Percentiles rank a stretch among this genome's conserved stretches.
These are phyloP conservation scores for Rehmannia glutinosa DNA, from an alignment of 257 asterid species.

Conservation along the genomic window DNA sequence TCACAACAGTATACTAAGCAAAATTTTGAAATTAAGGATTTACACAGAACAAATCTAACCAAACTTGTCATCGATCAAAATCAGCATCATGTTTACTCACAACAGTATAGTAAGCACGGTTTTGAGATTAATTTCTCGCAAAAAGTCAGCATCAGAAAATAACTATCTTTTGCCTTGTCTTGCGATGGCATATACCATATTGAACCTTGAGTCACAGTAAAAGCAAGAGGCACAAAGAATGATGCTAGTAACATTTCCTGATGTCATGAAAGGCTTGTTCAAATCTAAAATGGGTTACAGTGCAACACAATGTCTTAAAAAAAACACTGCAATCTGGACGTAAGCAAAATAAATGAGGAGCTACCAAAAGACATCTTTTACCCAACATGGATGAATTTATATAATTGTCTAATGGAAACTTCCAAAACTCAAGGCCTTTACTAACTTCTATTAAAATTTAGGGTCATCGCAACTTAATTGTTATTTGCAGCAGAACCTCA, in stretches of 20 bases:
- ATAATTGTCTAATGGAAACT: not conserved
- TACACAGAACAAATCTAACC: too few species aligned
- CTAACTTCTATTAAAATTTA: not conserved
- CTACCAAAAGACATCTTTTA: not conserved
- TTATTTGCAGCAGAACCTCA: not conserved
- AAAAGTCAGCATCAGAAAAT: not conserved
- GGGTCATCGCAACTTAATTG: too few species aligned
- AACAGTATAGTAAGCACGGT: not conserved
- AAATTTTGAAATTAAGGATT: too few species aligned
- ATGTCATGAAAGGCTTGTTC: not conserved
- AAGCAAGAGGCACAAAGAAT: conserved; percentile 8
- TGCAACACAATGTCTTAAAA: not conserved
- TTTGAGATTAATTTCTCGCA: not conserved
- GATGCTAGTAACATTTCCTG: not conserved
- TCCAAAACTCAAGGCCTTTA: not conserved
- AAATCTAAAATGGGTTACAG: not conserved
- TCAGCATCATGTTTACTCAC: not conserved
- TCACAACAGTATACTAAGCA: too few species aligned
- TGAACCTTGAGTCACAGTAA: not conserved
- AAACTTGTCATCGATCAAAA: too few species aligned
- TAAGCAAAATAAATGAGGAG: not conserved
- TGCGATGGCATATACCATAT: not conserved
- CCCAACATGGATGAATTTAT: not conserved
- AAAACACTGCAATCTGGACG: not conserved
- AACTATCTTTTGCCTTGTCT: not conserved